A percentile compares a stretch with the other conserved stretches of the same genome.
These are phyloP conservation scores for Hanseniaspora jakobsenii DNA, from an alignment of 805 yeast species.

Conservation along the genomic window DNA sequence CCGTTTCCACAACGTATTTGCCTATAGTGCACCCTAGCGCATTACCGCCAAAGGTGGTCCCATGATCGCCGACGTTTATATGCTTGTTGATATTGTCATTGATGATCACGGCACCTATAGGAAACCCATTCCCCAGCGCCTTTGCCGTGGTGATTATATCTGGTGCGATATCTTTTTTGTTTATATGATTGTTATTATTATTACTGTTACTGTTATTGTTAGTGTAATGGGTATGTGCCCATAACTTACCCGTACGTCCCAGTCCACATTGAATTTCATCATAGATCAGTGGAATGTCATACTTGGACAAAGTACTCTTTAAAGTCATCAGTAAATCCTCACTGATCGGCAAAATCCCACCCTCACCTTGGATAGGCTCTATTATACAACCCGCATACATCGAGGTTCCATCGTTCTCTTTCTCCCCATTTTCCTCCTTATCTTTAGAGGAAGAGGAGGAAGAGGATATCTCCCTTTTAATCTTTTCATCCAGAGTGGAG, in stretches of 20 bases:
- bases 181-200: too few species aligned
- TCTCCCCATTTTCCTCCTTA: too few species aligned
- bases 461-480: too few species aligned
- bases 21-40: constrained; percentile 83
- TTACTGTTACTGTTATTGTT: constrained; percentile 68
- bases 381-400: constrained; percentile 87
- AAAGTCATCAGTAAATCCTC: constrained; percentile 53
- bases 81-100: constrained; percentile 63
- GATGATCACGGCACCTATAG: constrained; percentile 87
- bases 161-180: too few species aligned
- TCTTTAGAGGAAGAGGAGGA: too few species aligned
- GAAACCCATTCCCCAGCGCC: constrained; percentile 93
- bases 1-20: constrained; percentile 55
- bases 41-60: constrained; percentile 96
- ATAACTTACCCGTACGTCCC: constrained; percentile 80
- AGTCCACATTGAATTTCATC: constrained; percentile 97
- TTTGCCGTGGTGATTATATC: constrained; percentile 91
- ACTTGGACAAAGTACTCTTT: constrained; percentile 45
- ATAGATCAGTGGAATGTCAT: constrained; percentile 63
- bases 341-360: constrained; percentile 69
- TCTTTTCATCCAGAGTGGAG: constrained; percentile 30
- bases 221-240: constrained; percentile 81
- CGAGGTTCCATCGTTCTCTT: too few species aligned
- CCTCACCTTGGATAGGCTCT: constrained; percentile 98
- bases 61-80: constrained; percentile 86